Base-by-base conservation (phyloP, 2,329 filamentous ascomycete genomes). In the Fusarium burgessii region DNA sequence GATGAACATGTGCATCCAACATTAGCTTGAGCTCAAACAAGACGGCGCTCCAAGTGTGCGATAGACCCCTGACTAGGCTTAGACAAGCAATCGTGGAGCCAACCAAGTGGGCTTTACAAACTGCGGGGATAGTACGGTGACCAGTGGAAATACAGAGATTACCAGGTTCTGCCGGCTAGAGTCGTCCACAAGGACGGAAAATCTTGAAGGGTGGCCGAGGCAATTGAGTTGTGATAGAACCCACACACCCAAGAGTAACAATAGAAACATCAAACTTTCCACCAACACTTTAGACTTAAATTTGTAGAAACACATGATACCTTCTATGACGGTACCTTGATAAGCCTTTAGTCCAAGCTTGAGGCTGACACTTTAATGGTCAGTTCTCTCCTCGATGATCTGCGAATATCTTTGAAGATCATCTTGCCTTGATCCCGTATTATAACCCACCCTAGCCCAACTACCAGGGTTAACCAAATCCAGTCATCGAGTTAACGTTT, bases 41-140 rank as follows among this genome's bases (percentile, higher is more conserved):
- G 57, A 72, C 62, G 60, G 66, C 64, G 66, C 71, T 58, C 56
- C 65, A 64, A 69, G 69, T 58, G 54, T 59, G 62, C 60, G 61
- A 67, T 68, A 74, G 71, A 66, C 74, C 74, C 74, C 74, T 76
- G 74, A 75, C 73, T 76, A 76, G 73, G 60, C 69, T 66, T 71
- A 56, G 58, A 72, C 66, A 71, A 76, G 74, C 71, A 72, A 63
- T 74, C 64, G 64, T 64, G 60, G 69, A 59, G 52, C 60, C 59
- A 57, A 58, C 58, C 58, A 73, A 71, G 74, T 76, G 74, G 71
- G 55, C 61, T 68, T 62, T 57, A 63, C 54, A 58, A 62, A 72
- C 70, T 72, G 70, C 65, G 66, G 74, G 70, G 71, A 62, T 59
- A 50, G 50, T 59, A 54, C 74, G 73, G 74, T 76, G 74, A 62